A percentile compares a stretch with the other conserved stretches of the same genome.
Conservation (phyloP, 2,329 filamentous ascomycete species). For the Purpureocillium lavendulum region DNA sequence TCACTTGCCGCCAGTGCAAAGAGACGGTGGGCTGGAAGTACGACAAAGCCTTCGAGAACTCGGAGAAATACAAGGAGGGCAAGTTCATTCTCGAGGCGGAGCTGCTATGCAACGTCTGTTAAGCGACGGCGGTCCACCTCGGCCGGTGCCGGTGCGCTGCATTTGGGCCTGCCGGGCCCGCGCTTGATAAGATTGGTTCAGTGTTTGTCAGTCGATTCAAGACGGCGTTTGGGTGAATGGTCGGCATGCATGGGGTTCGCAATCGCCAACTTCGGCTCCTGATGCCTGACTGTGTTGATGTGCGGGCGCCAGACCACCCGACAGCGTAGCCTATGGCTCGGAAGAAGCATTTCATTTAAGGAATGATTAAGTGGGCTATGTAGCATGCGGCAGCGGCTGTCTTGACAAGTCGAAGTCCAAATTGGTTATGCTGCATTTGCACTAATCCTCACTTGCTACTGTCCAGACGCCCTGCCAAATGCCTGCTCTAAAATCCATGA, state of each 20-base stretch:
- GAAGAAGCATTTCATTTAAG: not conserved
- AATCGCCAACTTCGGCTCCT: not conserved
- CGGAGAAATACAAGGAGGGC: slow-evolving; percentile 97
- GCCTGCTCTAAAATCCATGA: not conserved
- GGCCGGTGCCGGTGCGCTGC: slow-evolving; percentile 17
- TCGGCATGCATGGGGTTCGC: not conserved
- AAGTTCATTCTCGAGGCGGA: slow-evolving; percentile 96
- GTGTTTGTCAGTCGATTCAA: no score
- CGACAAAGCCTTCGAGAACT: slow-evolving; percentile 86
- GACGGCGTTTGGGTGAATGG: no score
- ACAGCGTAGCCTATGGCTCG: not conserved
- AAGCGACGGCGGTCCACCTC: no score
- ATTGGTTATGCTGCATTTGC: no score
- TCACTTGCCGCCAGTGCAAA: slow-evolving; percentile 82
- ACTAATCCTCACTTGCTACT: no score
- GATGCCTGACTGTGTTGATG: no score
- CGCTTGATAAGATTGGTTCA: no score
- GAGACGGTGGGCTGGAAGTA: slow-evolving; percentile 98
- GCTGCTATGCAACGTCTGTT: slow-evolving; percentile 68
- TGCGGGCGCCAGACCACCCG: not conserved
- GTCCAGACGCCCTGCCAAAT: not conserved
- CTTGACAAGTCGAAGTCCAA: not conserved
- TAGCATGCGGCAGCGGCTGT: not conserved
- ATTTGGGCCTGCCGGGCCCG: not conserved
- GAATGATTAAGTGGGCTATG: not conserved